Evolutionary conservation across 2,329 filamentous ascomycete genomes (phyloP), one percentile per base, ranked within the genome.

Genomic region (Ramichloridium luteum): DNA sequence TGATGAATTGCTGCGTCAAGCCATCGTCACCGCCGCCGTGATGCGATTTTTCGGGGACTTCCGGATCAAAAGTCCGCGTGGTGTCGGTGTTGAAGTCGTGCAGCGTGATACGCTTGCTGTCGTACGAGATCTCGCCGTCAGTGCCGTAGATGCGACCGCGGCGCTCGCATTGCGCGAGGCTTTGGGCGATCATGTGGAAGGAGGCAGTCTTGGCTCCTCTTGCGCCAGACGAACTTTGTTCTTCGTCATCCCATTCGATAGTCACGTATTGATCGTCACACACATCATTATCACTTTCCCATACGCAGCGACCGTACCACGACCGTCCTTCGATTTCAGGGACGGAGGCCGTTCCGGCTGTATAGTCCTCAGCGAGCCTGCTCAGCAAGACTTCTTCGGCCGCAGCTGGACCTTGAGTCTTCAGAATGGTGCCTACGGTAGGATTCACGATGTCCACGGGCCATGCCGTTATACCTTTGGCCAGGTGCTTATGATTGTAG

Each of bases 281-380:
- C 25, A 96, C 90, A 49, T 92, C 77, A 58, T 96, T 98, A 58
- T 93, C 85, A 4, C 77, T 67, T 53, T 94, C 90, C 59, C 77
- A 96, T 2, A 96, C 90, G 51, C 90, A 98, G n/a, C 88, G 74
- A 0, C 90, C 90, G 50, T 85, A 96, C 84, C 85, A 77, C 1
- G 66, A 59, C 4, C 70, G 55, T 8, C 49, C 47, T 29, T 67
- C 61, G 4, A 74, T 61, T n/a, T 63, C 55, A 5, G 56, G 51
- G 1, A 57, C 50, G 10, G 66, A 60, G 1, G 56, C 64, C 36
- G 76, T 75, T 0, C 33, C 15, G 48, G 74, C 34, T 18, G 63
- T 55, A 41, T 75, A 77, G 48, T 77, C 68, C 41, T 74, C 65
- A 0, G 51, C 46, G 1, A 77, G 56, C 2, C 54, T 53, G 6